Percentiles rank a stretch among this genome's conserved stretches.
These are phyloP conservation scores for Encephalitozoon romaleae DNA, from an alignment of 371 early-diverging fungal genomes.

Conservation along the genomic window DNA sequence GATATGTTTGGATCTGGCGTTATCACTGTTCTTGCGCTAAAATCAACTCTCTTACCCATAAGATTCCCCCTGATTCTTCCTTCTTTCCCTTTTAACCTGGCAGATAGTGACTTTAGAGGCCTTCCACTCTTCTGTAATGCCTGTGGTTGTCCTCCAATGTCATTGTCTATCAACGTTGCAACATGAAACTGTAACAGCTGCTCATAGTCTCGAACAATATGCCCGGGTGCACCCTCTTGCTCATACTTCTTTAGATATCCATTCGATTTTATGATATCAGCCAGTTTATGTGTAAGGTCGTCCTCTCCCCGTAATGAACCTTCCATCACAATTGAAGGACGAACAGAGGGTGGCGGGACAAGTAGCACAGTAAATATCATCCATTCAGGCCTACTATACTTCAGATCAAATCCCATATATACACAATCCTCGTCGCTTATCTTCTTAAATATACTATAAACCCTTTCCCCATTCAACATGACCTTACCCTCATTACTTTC, in stretches of 20 bases:
- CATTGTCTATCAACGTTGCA: conserved; percentile 96
- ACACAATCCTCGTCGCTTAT: conserved; percentile 78
- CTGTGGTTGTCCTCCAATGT: conserved; percentile 87
- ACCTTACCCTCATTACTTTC: conserved; percentile 60
- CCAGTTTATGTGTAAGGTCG: conserved; percentile 86
- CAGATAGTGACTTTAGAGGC: conserved; percentile 87
- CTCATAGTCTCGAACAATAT: conserved; percentile 85
- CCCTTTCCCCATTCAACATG: conserved; percentile 68
- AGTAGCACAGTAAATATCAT: conserved; percentile 85
- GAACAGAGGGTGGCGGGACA: conserved; percentile 91
- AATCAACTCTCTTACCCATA: conserved; percentile 99
- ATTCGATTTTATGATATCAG: conserved; percentile 92
- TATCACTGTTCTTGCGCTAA: conserved; percentile 96
- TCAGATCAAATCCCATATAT: conserved; percentile 78
- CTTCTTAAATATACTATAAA: conserved; percentile 73
- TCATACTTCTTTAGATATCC: conserved; percentile 74
- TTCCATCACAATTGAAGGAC: conserved; percentile 93
- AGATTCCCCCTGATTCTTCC: conserved; percentile 95
- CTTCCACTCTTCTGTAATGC: conserved; percentile 85
- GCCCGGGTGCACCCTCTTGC: conserved; percentile 86
- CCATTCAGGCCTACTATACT: conserved; percentile 93
- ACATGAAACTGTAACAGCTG: conserved; percentile 88
- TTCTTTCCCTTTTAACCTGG: conserved; percentile 97
- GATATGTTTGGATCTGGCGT: conserved; percentile 95
- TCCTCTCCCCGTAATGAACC: conserved; percentile 82